Evolutionary conservation across 768 basidiomycete species (phyloP).

Genomic region (Russula lepida): DNA sequence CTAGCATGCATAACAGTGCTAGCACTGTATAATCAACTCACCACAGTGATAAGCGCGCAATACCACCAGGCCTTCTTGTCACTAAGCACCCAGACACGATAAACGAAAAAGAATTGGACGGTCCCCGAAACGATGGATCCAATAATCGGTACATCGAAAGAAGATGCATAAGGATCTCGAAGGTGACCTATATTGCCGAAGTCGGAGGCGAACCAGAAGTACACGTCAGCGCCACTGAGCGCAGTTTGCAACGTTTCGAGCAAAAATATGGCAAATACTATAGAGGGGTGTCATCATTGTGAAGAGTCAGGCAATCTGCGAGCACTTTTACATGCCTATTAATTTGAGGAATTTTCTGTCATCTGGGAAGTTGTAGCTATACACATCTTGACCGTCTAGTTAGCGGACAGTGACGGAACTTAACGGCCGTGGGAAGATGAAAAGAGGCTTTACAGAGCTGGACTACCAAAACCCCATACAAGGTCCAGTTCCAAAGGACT

Average conservation of each 20-base stretch:
- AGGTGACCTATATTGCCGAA: constrained; percentile 16
- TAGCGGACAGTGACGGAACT: neutral
- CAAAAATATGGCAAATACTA: constrained; percentile 4
- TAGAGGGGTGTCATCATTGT: neutral
- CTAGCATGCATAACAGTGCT: too few species aligned
- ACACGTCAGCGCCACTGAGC: constrained; percentile 1
- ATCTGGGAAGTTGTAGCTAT: constrained; percentile 5
- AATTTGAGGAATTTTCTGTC: constrained; percentile 1
- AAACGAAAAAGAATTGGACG: constrained; percentile 14
- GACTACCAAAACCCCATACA: constrained; percentile 4
- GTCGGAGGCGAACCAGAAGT: constrained; percentile 3
- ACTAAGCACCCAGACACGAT: constrained; percentile 13
- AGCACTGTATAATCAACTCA: neutral
- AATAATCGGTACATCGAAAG: constrained; percentile 1
- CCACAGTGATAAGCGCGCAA: neutral
- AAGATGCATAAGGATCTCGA: neutral
- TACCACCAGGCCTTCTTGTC: neutral
- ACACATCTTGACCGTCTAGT: constrained; percentile 2
- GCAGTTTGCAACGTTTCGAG: constrained; percentile 6
- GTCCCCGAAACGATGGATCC: neutral
- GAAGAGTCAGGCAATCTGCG: neutral
- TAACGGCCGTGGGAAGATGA: neutral
- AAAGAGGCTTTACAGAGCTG: constrained; percentile 1
- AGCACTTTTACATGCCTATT: neutral
- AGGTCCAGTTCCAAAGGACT: constrained; percentile 6